phyloP scores from a whole-genome alignment of 345 rosid genomes.

The Arabis alpina region DNA sequence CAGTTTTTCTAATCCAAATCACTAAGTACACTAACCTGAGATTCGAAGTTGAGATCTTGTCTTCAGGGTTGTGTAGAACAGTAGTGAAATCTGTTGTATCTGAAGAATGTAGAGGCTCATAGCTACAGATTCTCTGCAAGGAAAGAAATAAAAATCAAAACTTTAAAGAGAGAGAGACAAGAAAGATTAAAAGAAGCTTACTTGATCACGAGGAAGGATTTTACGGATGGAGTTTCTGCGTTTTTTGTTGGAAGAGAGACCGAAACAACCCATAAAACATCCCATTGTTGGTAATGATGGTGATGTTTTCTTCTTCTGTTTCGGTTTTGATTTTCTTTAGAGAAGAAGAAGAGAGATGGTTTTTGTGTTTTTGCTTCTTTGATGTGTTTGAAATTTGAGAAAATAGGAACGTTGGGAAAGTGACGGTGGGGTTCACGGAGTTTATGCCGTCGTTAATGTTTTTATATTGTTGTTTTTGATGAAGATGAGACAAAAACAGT shows the following conservation, averaged over 20 bases:
- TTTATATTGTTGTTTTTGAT: constrained; percentile 25
- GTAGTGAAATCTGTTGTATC: constrained; percentile 43
- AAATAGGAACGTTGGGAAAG: constrained; percentile 68
- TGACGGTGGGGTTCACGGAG: constrained; percentile 46
- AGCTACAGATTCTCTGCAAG: constrained; percentile 52
- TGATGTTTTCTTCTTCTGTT: constrained; percentile 22
- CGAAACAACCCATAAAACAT: constrained; percentile 88
- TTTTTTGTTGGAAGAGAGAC: constrained; percentile 64
- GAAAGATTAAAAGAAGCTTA: constrained; percentile 33
- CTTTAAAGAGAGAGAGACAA: neutral
- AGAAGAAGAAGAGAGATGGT: constrained; percentile 8
- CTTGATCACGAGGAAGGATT: constrained; percentile 60
- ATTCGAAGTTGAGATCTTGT: constrained; percentile 44
- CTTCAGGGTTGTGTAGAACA: constrained; percentile 28
- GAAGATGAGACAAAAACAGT: constrained; percentile 35
- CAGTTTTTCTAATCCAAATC: neutral
- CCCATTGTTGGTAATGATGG: constrained; percentile 53
- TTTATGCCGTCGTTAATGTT: constrained; percentile 27
- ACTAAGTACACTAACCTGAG: constrained; percentile 52
- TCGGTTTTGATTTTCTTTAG: constrained; percentile 10
- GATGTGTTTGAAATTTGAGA: constrained; percentile 34
- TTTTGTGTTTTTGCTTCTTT: constrained; percentile 8
- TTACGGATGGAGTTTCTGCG: constrained; percentile 52
- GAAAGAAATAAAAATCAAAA: neutral
- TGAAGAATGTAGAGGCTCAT: constrained; percentile 58